A percentile compares a stretch with the other conserved stretches of the same genome.
These are phyloP conservation scores for Wickerhamiella sergipiensis DNA, from an alignment of 805 yeast genomes.

Conservation along the genomic window DNA sequence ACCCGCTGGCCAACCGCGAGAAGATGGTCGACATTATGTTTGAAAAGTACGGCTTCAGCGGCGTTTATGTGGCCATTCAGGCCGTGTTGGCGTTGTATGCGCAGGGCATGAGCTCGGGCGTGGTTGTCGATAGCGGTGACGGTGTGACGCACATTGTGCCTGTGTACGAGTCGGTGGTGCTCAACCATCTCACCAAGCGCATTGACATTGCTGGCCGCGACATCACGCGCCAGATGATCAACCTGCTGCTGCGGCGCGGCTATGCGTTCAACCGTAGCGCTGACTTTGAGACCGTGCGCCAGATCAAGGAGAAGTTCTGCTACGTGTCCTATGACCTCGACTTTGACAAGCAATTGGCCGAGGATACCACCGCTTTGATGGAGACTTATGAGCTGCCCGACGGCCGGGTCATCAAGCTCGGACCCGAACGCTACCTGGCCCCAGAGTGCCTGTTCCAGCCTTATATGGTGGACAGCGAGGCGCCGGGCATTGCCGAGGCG, in stretches of 20 bases:
- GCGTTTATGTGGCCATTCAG: conserved; percentile 90
- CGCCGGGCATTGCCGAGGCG: conserved; percentile 90
- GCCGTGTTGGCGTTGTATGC: conserved; percentile 97
- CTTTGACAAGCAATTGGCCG: conserved; percentile 72
- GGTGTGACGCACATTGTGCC: conserved; percentile 99
- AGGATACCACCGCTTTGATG: conserved; percentile 90
- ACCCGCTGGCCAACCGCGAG: conserved; percentile 82
- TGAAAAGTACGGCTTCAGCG: conserved; percentile 80
- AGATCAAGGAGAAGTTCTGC: conserved; percentile 90
- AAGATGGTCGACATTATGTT: conserved; percentile 87
- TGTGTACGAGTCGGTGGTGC: conserved; percentile 92
- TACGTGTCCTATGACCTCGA: conserved; percentile 91
- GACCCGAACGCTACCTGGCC: conserved; percentile 91
- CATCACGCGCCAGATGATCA: conserved; percentile 91
- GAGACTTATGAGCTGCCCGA: conserved; percentile 91
- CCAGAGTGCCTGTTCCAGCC: conserved; percentile 98
- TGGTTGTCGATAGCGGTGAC: conserved; percentile 96
- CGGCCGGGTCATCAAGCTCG: conserved; percentile 86
- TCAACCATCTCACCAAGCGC: conserved; percentile 83
- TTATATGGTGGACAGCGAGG: conserved; percentile 84
- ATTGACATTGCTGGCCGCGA: conserved; percentile 97
- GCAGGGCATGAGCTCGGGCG: conserved; percentile 92
- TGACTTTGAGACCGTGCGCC: conserved; percentile 96
- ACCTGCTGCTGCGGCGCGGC: conserved; percentile 82
- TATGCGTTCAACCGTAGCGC: conserved; percentile 98